A percentile compares a stretch with the other conserved stretches of the same genome.
Conservation (phyloP, 352 stramenopile species). For the Globisporangium emineosum region DNA sequence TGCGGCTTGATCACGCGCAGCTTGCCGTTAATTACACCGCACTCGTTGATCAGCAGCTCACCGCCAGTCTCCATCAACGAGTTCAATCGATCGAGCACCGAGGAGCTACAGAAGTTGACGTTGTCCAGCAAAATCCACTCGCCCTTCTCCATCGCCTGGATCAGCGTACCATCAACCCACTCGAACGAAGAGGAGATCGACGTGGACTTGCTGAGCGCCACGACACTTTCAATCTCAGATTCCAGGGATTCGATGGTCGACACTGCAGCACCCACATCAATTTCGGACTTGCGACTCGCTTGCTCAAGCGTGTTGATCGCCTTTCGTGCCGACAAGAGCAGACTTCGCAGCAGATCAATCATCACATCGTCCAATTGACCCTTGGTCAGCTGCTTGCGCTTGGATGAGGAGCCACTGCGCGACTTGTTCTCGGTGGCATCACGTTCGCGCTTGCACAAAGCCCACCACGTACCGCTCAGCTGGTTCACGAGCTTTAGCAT, state of each 20-base stretch:
- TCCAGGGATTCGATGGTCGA: conserved; percentile 19
- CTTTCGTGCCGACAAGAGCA: conserved; percentile 43
- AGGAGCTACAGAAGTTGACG: conserved; percentile 99
- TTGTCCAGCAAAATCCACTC: conserved; percentile 99
- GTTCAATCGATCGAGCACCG: conserved; percentile 99
- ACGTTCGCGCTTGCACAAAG: conserved; percentile 39
- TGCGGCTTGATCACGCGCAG: conserved; percentile 95
- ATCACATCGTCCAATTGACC: conserved; percentile 58
- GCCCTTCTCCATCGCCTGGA: conserved; percentile 97
- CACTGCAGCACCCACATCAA: not conserved
- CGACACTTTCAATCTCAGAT: conserved; percentile 34
- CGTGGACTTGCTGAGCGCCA: conserved; percentile 56
- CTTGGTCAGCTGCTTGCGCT: conserved; percentile 58
- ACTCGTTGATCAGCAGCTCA: conserved; percentile 98
- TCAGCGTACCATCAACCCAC: conserved; percentile 98
- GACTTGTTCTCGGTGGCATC: conserved; percentile 29
- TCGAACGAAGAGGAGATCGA: conserved; percentile 91
- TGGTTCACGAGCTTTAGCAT: conserved; percentile 34
- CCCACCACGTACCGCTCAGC: conserved; percentile 51
- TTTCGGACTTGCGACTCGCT: not conserved
- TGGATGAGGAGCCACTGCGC: conserved; percentile 6
- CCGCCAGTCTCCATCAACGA: conserved; percentile 98
- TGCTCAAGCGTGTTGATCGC: conserved; percentile 9
- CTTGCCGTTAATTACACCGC: conserved; percentile 90
- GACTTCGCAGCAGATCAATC: conserved; percentile 49